A percentile compares a stretch with the other conserved stretches of the same genome.
Conservation (phyloP, 2,329 filamentous ascomycete species). For the Massarina eburnea region DNA sequence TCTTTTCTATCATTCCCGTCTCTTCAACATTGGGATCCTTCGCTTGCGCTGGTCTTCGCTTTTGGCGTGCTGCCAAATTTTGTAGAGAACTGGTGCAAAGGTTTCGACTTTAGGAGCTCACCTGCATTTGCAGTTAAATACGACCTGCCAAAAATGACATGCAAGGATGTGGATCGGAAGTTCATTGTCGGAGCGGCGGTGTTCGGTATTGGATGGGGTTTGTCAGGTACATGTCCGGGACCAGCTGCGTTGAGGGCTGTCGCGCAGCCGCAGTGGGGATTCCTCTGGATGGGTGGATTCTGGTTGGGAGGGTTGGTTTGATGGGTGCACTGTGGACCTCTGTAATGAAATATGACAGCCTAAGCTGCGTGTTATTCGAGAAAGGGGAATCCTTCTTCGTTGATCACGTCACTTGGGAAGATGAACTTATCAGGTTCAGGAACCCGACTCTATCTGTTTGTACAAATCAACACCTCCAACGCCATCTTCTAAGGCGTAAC, state of each 20-base stretch:
- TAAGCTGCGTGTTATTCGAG: too few relatives aligned
- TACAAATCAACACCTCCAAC: too few relatives aligned
- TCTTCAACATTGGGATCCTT: slow-evolving; percentile 52
- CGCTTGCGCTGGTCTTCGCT: slow-evolving; percentile 51
- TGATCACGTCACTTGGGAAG: too few relatives aligned
- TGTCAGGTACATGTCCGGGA: slow-evolving; percentile 55
- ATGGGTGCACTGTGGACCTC: too few relatives aligned
- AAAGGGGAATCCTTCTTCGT: too few relatives aligned
- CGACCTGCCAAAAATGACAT: slow-evolving; percentile 47
- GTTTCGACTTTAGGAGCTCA: slow-evolving; percentile 25
- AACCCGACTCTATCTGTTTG: too few relatives aligned
- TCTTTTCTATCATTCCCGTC: slow-evolving; percentile 52
- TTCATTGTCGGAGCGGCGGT: slow-evolving; percentile 51
- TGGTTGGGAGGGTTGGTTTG: slow-evolving; percentile 41
- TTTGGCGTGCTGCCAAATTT: slow-evolving; percentile 54
- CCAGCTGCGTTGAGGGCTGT: slow-evolving; percentile 52
- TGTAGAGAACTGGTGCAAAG: slow-evolving; percentile 28
- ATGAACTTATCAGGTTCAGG: too few relatives aligned
- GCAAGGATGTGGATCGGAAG: slow-evolving; percentile 51
- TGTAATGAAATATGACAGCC: too few relatives aligned
- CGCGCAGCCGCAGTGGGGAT: slow-evolving; percentile 52
- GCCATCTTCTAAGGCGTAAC: too few relatives aligned
- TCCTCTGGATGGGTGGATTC: slow-evolving; percentile 51
- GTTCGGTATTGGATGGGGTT: slow-evolving; percentile 57
- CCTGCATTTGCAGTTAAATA: slow-evolving; percentile 48